These are phyloP conservation scores for Rhynchospora tenuis DNA, from an alignment of 176 grass and related monocot species.

Conservation along the genomic window DNA sequence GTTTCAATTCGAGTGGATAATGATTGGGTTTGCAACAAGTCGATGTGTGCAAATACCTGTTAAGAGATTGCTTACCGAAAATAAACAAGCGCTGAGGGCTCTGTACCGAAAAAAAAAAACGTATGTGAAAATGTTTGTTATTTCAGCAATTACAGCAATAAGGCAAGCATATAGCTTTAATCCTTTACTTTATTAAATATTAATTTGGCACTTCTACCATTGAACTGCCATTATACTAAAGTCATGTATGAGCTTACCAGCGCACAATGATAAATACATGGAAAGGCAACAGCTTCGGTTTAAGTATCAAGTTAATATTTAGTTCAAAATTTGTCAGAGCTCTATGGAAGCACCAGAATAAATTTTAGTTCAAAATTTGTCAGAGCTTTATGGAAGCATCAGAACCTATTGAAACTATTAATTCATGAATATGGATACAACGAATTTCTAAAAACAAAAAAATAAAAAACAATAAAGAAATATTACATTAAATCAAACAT, in stretches of 20 bases:
- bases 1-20: no score
- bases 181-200: no score
- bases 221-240: no score
- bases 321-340: background rate
- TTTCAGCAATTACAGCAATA: no score
- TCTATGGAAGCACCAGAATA: background rate
- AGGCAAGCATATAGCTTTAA: no score
- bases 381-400: background rate
- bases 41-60: background rate
- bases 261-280: no score
- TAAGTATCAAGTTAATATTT: background rate
- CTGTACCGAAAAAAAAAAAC: no score
- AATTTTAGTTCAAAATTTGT: no score
- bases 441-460: background rate
- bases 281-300: background rate
- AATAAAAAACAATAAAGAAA: background rate
- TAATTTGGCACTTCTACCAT: no score
- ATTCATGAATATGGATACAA: background rate
- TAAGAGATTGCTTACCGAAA: background rate
- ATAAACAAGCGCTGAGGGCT: background rate
- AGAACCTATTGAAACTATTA: background rate
- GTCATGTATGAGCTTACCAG: no score
- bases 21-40: no score
- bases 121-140: no score
- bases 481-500: background rate